phyloP scores from a whole-genome alignment of 225 moss, liverwort and hornwort species.

The Climacium dendroides region DNA sequence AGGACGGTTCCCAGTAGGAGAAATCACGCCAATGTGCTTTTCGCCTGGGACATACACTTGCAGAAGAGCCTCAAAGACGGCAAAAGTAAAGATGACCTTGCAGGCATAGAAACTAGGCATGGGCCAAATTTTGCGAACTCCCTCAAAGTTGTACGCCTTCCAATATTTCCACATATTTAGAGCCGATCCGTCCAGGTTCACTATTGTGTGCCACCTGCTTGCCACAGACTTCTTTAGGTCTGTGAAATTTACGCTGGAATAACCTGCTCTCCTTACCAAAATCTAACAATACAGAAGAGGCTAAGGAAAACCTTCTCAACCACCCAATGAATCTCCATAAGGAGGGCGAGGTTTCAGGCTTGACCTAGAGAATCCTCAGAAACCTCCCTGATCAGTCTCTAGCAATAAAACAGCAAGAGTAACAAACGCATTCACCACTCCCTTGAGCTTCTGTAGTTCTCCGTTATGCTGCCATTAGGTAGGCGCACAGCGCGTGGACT shows the following conservation, averaged over 20 bases:
- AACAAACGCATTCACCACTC: not conserved
- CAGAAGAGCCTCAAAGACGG: constrained; percentile 60
- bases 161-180: constrained; percentile 40
- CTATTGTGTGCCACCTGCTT: constrained; percentile 78
- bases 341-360: not conserved
- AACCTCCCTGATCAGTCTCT: not conserved
- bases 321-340: not conserved
- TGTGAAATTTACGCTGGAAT: not conserved
- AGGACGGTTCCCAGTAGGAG: constrained; percentile 70
- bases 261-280: not conserved
- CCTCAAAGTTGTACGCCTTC: constrained; percentile 25
- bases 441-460: not conserved
- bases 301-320: not conserved
- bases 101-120: constrained; percentile 44
- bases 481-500: not conserved
- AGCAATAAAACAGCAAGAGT: not conserved
- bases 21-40: constrained; percentile 51
- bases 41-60: constrained; percentile 65
- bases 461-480: not conserved
- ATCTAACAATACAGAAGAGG: not conserved
- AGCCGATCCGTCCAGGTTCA: constrained; percentile 68
- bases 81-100: constrained; percentile 47
- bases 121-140: constrained; percentile 56
- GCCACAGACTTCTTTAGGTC: not conserved
- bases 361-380: not conserved